Percentiles rank a stretch among this genome's conserved stretches.
phyloP scores from a whole-genome alignment of 2,329 filamentous ascomycete species.

The Aspergillus neoniger region DNA sequence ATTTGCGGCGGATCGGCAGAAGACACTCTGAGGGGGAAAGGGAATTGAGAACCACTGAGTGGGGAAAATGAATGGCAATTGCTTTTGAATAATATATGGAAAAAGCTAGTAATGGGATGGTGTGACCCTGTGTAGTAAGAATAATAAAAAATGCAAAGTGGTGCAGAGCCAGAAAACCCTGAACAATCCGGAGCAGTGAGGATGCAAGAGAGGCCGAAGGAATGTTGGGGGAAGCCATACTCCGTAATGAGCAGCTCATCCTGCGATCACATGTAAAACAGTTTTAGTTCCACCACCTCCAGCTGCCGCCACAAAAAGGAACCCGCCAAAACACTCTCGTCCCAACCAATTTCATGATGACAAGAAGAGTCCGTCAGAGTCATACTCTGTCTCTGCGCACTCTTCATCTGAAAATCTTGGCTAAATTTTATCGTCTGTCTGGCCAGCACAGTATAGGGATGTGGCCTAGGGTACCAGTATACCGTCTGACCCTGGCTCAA shows the following conservation, averaged over 20 bases:
- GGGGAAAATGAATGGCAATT: neutral
- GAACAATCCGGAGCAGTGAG: neutral
- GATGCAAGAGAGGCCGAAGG: neutral
- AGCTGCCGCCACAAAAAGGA: neutral
- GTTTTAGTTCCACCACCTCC: neutral
- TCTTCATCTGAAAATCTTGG: no score
- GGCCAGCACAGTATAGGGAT: neutral
- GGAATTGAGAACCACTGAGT: neutral
- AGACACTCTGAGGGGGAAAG: neutral
- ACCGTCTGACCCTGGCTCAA: neutral
- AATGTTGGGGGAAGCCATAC: neutral
- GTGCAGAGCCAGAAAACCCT: neutral
- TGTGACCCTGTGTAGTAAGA: neutral
- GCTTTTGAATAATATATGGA: neutral
- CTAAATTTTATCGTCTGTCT: neutral
- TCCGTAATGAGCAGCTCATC: neutral
- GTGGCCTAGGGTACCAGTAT: neutral
- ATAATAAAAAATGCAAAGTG: neutral
- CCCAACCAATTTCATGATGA: neutral
- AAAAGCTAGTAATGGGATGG: neutral
- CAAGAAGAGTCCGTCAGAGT: neutral
- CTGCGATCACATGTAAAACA: slow-evolving; percentile 8
- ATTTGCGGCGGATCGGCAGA: slow-evolving; percentile 16
- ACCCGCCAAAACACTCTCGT: neutral
- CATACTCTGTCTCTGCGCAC: no score